A percentile compares a stretch with the other conserved stretches of the same genome.
phyloP scores from a whole-genome alignment of 2,329 filamentous ascomycete genomes.

The Alternaria consortialis region DNA sequence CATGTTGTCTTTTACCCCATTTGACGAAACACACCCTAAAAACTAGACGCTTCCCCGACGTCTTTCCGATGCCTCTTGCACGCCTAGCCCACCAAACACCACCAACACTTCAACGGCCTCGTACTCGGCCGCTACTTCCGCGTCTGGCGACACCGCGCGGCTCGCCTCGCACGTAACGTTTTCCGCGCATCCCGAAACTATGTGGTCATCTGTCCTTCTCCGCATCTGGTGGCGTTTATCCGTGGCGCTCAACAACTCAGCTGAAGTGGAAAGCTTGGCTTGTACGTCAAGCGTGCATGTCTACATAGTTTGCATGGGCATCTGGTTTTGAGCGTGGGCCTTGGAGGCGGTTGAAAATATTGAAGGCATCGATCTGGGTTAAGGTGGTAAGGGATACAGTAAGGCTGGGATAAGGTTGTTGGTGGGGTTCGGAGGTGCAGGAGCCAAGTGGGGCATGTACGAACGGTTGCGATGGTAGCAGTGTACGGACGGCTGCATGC shows the following conservation, averaged over 20 bases:
- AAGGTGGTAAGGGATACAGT: not conserved
- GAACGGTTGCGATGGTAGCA: not conserved
- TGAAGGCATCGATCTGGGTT: not conserved
- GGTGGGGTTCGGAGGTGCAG: not conserved
- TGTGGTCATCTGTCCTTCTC: not conserved
- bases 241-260: constrained; percentile 9
- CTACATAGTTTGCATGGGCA: not conserved
- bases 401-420: not conserved
- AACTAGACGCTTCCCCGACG: not conserved
- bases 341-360: not conserved
- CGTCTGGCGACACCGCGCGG: not conserved
- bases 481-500: not conserved
- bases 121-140: not conserved
- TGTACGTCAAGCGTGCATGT: not conserved
- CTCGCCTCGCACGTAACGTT: not conserved
- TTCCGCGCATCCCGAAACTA: not conserved
- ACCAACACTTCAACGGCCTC: not conserved
- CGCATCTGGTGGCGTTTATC: not conserved
- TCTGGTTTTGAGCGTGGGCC: not conserved
- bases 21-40: too few species aligned
- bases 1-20: too few species aligned
- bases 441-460: not conserved
- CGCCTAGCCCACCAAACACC: not conserved
- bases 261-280: constrained; percentile 10
- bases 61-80: not conserved